Base-by-base conservation (phyloP, 257 asterid species). In the Lycium barbarum region DNA sequence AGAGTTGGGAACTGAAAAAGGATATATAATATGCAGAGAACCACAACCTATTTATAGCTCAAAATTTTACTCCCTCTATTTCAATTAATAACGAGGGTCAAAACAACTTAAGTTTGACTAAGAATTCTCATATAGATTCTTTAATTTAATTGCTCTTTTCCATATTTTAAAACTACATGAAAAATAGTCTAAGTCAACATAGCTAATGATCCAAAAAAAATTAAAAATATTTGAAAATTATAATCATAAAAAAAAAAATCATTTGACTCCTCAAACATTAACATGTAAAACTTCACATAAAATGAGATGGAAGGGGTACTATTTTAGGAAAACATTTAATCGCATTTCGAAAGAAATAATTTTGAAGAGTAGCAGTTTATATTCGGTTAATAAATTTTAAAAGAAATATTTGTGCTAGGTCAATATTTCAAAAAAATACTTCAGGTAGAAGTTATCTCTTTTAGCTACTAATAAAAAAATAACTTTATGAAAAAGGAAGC, bases 1-100 rank as follows among this genome's bases (percentile, higher is more conserved):
- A 47, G 43, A 45, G 80, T 43, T n/a, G 0, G 43, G 12, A 45
- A 10, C 4, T 45, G 38, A n/a, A 0, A 15, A 68, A 68, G 53
- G 76, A 68, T 36, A 6, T 47, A 47, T 47, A 47, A 47, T 47
- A 5, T 47, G 51, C 33, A 26, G 33, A 26, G 51, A 47, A 7
- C 51, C 51, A 47, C 47, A 67, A 67, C 74, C 49, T 67, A 67
- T 67, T 67, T 67, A 67, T 67, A 67, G 74, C 35, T 7, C 51
- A 67, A 35, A 36, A 67, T 67, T 49, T 67, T 67, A 33, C 43
- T 11, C n/a, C 18, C 40, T 11, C 10, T 53, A 4, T 10, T 53
- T 7, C 12, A 49, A 49, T 7, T 49, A 7, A 49, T 49, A 20
- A 63, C 9, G 0, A 65, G 26, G 2, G 73, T 33, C 20, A 67